These are phyloP conservation scores for Pseudogymnoascus sp. DNA, from an alignment of 2,329 filamentous ascomycete species.

Conservation along the genomic window DNA sequence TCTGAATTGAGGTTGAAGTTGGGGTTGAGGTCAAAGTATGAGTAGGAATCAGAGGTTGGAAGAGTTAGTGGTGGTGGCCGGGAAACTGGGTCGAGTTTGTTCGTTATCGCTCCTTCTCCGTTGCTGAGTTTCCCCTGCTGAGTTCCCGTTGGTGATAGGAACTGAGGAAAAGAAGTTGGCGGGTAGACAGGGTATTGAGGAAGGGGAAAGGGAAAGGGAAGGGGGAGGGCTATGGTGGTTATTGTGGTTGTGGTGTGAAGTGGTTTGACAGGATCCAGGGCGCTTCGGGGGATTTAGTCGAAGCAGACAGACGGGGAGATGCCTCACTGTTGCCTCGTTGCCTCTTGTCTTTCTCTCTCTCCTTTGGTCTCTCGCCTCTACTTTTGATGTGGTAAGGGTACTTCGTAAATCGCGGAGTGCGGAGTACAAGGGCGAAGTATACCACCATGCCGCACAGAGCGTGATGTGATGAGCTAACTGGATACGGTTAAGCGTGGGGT, in stretches of 20 bases:
- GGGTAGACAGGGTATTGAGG: neutral
- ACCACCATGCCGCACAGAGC: neutral
- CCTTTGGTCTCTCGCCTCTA: neutral
- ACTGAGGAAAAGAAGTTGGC: neutral
- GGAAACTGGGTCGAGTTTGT: neutral
- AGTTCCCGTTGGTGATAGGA: neutral
- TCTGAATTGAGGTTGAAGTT: neutral
- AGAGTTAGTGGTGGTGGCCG: neutral
- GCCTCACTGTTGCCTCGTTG: neutral
- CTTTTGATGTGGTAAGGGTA: neutral
- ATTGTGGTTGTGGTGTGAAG: neutral
- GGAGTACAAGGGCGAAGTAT: neutral
- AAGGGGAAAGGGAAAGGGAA: neutral
- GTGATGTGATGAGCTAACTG: neutral
- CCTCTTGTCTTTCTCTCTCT: too few relatives aligned
- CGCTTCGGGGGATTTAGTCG: neutral
- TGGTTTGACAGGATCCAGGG: neutral
- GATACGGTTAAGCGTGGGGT: neutral
- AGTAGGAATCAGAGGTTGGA: neutral
- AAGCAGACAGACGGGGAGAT: neutral
- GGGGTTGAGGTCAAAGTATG: neutral
- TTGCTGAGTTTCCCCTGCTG: too few relatives aligned
- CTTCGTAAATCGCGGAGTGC: neutral
- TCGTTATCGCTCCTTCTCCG: neutral
- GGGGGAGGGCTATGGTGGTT: neutral